A percentile compares a stretch with the other conserved stretches of the same genome.
Conservation (phyloP, 2,329 filamentous ascomycete genomes). For the Zarea fungicola region DNA sequence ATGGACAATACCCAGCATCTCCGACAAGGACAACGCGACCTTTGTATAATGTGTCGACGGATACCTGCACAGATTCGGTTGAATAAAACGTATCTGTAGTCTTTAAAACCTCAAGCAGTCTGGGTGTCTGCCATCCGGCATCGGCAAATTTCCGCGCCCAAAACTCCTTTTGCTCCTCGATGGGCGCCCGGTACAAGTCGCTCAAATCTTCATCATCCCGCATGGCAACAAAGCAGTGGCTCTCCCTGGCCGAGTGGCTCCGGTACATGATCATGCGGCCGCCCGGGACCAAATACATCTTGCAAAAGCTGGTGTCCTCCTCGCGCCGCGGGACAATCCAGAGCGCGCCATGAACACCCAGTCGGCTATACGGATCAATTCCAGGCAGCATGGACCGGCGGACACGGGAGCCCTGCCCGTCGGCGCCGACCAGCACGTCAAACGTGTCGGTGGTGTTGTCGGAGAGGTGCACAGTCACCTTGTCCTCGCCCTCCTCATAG, state of each 20-base stretch:
- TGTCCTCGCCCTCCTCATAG: conserved; percentile 22
- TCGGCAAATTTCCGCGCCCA: too few species aligned
- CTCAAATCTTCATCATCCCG: too few species aligned
- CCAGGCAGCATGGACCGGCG: conserved; percentile 14
- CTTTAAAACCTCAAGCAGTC: conserved; percentile 11
- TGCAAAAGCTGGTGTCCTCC: conserved; percentile 10
- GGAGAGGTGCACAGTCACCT: conserved; percentile 28
- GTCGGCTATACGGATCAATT: conserved; percentile 4
- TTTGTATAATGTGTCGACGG: not conserved
- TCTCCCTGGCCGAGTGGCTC: conserved; percentile 4
- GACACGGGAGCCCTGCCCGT: conserved; percentile 35
- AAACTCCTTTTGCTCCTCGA: too few species aligned
- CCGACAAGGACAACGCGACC: conserved; percentile 9
- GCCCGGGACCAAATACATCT: conserved; percentile 9
- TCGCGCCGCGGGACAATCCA: conserved; percentile 8
- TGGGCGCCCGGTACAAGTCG: too few species aligned
- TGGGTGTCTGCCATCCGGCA: too few species aligned
- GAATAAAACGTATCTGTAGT: too few species aligned
- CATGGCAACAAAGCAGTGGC: conserved; percentile 11
- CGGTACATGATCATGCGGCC: conserved; percentile 11
- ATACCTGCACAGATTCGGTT: conserved; percentile 12
- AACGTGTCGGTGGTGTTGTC: conserved; percentile 37
- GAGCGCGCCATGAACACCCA: conserved; percentile 9
- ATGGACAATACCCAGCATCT: conserved; percentile 11
- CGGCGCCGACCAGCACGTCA: conserved; percentile 50